A percentile compares a stretch with the other conserved stretches of the same genome.
Conservation (phyloP, 768 basidiomycete species). For the Lactifluus echinatus region DNA sequence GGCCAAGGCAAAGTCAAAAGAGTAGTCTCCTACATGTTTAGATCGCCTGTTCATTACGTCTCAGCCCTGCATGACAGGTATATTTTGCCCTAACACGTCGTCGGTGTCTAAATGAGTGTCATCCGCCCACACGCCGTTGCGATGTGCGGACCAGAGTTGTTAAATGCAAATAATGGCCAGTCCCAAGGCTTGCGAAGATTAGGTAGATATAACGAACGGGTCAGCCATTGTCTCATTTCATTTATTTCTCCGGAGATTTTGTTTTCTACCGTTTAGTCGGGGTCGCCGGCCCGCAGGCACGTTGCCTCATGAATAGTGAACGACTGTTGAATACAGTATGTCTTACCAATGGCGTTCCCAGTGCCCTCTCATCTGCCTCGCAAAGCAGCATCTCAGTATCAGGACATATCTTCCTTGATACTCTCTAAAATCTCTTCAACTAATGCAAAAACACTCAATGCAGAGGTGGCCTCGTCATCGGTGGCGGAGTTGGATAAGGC, state of each 20-base stretch:
- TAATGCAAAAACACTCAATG: conserved; percentile 47
- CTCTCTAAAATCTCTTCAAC: conserved; percentile 62
- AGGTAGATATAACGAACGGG: background rate
- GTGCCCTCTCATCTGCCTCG: conserved; percentile 67
- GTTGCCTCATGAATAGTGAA: background rate
- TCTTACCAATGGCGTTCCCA: conserved; percentile 56
- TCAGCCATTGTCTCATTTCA: no score
- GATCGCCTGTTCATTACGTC: conserved; percentile 3
- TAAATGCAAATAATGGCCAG: background rate
- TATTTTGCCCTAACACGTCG: background rate
- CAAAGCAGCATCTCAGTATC: conserved; percentile 41
- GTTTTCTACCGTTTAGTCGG: no score
- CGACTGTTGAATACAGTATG: background rate
- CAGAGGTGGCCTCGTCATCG: conserved; percentile 59
- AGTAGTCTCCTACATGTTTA: conserved; percentile 11
- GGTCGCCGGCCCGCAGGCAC: background rate
- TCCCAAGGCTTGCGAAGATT: background rate
- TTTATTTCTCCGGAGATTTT: no score
- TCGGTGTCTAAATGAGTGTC: background rate
- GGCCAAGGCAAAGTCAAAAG: conserved; percentile 30
- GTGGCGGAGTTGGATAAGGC: conserved; percentile 62
- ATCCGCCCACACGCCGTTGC: background rate
- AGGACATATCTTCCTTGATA: conserved; percentile 64
- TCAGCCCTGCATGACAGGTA: background rate
- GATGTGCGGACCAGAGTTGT: background rate